phyloP scores from a whole-genome alignment of 2,329 filamentous ascomycete species.

The Calonectria leucothoes region DNA sequence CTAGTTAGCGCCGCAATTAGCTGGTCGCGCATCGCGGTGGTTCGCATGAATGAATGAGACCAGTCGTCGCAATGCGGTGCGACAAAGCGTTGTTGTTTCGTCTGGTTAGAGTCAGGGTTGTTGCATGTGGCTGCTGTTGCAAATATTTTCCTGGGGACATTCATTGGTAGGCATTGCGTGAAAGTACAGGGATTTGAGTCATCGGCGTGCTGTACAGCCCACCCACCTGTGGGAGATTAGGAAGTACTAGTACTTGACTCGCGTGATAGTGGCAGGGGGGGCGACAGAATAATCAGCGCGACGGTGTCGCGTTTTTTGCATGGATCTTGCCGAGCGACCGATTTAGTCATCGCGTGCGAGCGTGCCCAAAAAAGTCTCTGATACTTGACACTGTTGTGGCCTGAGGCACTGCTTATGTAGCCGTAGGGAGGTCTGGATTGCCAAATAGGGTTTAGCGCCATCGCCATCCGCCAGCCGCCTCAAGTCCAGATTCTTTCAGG shows the following conservation, averaged over 20 bases:
- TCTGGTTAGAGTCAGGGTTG: constrained; percentile 13
- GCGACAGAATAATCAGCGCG: constrained; percentile 26
- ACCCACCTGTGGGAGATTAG: constrained; percentile 22
- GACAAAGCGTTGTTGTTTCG: constrained; percentile 24
- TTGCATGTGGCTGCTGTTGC: constrained; percentile 16
- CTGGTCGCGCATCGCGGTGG: constrained; percentile 9
- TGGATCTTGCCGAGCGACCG: too few relatives aligned
- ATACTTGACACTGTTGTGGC: constrained; percentile 25
- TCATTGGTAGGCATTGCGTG: constrained; percentile 33
- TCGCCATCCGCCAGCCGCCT: constrained; percentile 50
- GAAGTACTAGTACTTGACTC: constrained; percentile 33
- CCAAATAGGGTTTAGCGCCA: constrained; percentile 35
- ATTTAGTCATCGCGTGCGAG: constrained; percentile 40
- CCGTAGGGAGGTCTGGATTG: constrained; percentile 16
- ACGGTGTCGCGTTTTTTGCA: background rate
- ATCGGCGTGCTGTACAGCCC: constrained; percentile 33
- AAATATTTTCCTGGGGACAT: background rate
- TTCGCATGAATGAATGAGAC: constrained; percentile 20
- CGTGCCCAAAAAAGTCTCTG: constrained; percentile 26
- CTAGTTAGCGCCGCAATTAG: constrained; percentile 8
- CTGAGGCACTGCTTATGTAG: constrained; percentile 39
- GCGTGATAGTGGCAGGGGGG: background rate
- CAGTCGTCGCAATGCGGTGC: constrained; percentile 12
- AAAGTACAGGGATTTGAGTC: constrained; percentile 34
- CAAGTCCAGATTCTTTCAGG: constrained; percentile 59